Evolutionary conservation across 139 green algal genomes (phyloP).

Genomic region (Mychonastes homosphaera): DNA sequence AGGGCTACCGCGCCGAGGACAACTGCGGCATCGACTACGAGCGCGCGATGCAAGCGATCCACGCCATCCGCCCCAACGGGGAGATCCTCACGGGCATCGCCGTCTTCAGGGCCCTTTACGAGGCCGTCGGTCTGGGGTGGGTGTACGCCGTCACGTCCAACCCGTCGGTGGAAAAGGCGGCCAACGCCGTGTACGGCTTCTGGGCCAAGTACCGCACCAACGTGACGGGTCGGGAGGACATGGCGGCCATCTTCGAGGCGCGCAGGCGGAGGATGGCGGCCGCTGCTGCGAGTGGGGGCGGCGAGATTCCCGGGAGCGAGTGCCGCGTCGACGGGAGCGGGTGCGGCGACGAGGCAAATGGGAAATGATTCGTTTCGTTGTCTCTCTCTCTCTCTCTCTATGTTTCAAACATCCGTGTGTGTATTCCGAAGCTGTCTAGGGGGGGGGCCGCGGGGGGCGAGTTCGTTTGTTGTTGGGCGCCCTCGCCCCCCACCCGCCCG

Average conservation of each 20-base stretch:
- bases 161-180: constrained; percentile 27
- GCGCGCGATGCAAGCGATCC: constrained; percentile 77
- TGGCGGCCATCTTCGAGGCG: constrained; percentile 28
- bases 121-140: constrained; percentile 85
- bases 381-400: too few species aligned
- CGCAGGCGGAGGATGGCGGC: constrained; percentile 9
- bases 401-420: too few species aligned
- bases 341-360: too few species aligned
- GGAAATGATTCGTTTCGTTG: too few species aligned
- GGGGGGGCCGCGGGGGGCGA: too few species aligned
- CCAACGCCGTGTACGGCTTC: constrained; percentile 70
- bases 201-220: constrained; percentile 63
- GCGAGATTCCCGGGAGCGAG: too few species aligned
- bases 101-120: constrained; percentile 73
- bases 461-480: too few species aligned
- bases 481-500: too few species aligned
- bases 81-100: constrained; percentile 66
- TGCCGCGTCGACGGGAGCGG: too few species aligned
- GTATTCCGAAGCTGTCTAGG: too few species aligned
- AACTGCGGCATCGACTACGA: constrained; percentile 74
- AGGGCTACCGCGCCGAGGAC: constrained; percentile 49
- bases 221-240: constrained; percentile 33
- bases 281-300: too few species aligned
- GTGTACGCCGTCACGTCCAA: constrained; percentile 74
- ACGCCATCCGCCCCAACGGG: constrained; percentile 72